Base-by-base conservation (phyloP, 805 yeast genomes). In the Hanseniaspora pseudoguilliermondii region DNA sequence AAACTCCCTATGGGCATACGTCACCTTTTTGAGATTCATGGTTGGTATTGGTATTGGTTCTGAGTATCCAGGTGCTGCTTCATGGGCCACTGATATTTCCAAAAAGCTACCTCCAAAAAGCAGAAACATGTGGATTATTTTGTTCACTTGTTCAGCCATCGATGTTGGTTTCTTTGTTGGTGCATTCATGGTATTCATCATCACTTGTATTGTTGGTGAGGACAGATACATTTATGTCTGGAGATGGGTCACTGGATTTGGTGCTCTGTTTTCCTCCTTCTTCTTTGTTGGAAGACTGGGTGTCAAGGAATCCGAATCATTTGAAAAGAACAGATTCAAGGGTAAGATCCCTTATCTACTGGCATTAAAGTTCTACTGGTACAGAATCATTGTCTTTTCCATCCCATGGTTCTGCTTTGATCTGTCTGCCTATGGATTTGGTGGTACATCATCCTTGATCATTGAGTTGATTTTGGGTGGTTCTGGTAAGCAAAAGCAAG, bases 31-130 rank as follows among this genome's bases (percentile, higher is more conserved):
- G 68, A 78, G 97, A 69, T 86, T 86, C 69, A 83, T 90, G 70
- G 72, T 90, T 51, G 97, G 97, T 71, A 74, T 87, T 60, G 95
- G 90, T 63, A 86, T 91, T 62, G 97, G 97, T 63, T 90, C 95
- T 51, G 97, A 90, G 71, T 90, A 90, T 66, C 96, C 96, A 47
- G 84, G 95, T 13, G 57, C 47, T 67, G 95, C 96, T 49, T 84
- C 95, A 13, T 90, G 96, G 47, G 84, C 95, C 10, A 93, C 90
- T 23, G 95, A 95, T 39, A 87, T 95, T 62, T 89, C 96, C 32
- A 97, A 90, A 69, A 93, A 95, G 41, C 81, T 95, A 47, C 82
- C 85, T n/a, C 75, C 80, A 18, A 95, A 95, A 57, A 76, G 77
- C 58, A 83, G 97, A 73, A 88, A 90, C 72, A 77, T 96, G 67